Conservation (phyloP, 139 green algal genomes). For the Coelastrella sp. region DNA sequence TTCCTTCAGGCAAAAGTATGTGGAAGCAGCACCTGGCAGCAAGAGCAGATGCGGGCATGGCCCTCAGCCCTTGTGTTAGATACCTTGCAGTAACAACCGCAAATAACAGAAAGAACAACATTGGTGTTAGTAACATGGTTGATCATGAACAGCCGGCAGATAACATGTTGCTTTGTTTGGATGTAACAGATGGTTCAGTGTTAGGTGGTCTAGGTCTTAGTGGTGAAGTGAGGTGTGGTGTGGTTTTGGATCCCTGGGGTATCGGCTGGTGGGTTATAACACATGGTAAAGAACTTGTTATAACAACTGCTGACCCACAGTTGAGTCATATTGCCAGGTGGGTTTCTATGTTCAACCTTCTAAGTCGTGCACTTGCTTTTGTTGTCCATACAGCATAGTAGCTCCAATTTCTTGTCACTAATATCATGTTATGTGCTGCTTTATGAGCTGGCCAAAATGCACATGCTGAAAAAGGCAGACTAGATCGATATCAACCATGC, state of each 20-base stretch:
- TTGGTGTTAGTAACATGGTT: not conserved
- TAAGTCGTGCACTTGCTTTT: not conserved
- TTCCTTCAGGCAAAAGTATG: constrained; percentile 16
- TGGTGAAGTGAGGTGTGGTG: constrained; percentile 44
- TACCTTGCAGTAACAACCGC: constrained; percentile 38
- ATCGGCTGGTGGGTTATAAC: constrained; percentile 48
- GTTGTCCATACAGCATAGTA: not conserved
- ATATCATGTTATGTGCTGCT: too few species aligned
- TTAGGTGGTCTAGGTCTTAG: not conserved
- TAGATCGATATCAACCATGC: too few species aligned
- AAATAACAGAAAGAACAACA: not conserved
- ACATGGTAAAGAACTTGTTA: constrained; percentile 50
- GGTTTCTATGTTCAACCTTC: not conserved
- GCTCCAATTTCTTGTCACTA: not conserved
- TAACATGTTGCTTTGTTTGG: constrained; percentile 49
- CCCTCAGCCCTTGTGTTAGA: constrained; percentile 11
- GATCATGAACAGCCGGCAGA: not conserved
- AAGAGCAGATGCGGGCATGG: constrained; percentile 55
- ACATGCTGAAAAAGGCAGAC: too few species aligned
- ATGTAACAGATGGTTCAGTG: not conserved
- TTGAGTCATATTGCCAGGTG: not conserved
- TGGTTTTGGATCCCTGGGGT: constrained; percentile 53
- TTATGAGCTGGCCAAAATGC: too few species aligned
- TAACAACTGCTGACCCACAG: not conserved
- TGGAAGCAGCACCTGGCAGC: constrained; percentile 48